Evolutionary conservation across 768 basidiomycete genomes (phyloP).

Genomic region (Russula compacta): DNA sequence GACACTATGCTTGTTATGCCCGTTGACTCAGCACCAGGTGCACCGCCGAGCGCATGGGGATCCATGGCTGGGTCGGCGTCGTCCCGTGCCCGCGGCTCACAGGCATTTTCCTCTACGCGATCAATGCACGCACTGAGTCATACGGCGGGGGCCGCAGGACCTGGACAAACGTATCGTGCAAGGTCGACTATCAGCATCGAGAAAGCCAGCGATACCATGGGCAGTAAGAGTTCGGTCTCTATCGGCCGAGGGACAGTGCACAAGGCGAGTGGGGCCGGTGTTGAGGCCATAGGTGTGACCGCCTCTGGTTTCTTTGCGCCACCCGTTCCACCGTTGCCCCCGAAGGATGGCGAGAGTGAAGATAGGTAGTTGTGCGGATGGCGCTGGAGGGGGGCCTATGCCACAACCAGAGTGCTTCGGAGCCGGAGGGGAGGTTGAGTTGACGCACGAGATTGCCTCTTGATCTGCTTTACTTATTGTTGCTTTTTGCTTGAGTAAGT

Average conservation of each 20-base stretch:
- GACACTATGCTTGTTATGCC: conserved; percentile 71
- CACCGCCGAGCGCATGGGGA: conserved; percentile 34
- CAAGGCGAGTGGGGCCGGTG: conserved; percentile 62
- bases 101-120: conserved; percentile 21
- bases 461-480: not conserved
- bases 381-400: not conserved
- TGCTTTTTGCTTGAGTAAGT: not conserved
- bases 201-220: conserved; percentile 28
- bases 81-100: conserved; percentile 25
- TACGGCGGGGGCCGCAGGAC: conserved; percentile 22
- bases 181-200: conserved; percentile 64
- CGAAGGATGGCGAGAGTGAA: not conserved
- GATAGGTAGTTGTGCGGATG: not conserved
- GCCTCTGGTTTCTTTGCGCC: conserved; percentile 68
- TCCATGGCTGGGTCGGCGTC: conserved; percentile 29
- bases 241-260: conserved; percentile 51
- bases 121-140: conserved; percentile 31
- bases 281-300: conserved; percentile 67
- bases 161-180: conserved; percentile 34
- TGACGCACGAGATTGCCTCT: too few species aligned
- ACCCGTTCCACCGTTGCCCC: conserved; percentile 2
- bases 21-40: conserved; percentile 36
- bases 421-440: not conserved
- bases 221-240: conserved; percentile 48
- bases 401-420: not conserved